Conservation (phyloP, 768 basidiomycete genomes). For the Pseudohyphozyma bogoriensis region DNA sequence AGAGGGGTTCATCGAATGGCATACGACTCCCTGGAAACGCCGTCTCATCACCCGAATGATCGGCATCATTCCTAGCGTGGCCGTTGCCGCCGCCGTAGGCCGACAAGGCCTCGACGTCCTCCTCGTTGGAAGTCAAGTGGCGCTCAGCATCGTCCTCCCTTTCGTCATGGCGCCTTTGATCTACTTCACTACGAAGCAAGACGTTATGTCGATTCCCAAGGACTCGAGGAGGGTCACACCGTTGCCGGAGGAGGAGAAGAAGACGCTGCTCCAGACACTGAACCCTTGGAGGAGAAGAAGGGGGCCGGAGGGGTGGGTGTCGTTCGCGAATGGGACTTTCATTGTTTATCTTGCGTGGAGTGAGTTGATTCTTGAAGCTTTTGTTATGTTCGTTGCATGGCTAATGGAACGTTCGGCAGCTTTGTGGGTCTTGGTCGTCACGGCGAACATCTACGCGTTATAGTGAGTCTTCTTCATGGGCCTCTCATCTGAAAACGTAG, state of each 20-base stretch:
- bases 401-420: not conserved
- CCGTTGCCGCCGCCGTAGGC: conserved; percentile 65
- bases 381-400: too few species aligned
- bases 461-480: too few species aligned
- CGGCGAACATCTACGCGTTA: conserved; percentile 23
- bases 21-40: conserved; percentile 55
- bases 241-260: too few species aligned
- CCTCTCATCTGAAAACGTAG: too few species aligned
- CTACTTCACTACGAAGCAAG: conserved; percentile 52
- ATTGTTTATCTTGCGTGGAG: conserved; percentile 8
- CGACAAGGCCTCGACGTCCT: conserved; percentile 59
- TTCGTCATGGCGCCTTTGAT: conserved; percentile 42
- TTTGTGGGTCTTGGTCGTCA: conserved; percentile 12
- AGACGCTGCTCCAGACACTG: not conserved
- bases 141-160: conserved; percentile 55
- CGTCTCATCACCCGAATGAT: conserved; percentile 73
- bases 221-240: too few species aligned
- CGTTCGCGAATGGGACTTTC: conserved; percentile 10
- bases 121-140: conserved; percentile 77
- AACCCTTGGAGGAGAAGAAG: conserved; percentile 18
- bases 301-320: not conserved
- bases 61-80: conserved; percentile 70
- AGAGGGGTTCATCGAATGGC: conserved; percentile 83
- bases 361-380: not conserved
- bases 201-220: conserved; percentile 20